Base-by-base conservation (phyloP, 208 protist genomes). In the Wallacemonas sp. region DNA sequence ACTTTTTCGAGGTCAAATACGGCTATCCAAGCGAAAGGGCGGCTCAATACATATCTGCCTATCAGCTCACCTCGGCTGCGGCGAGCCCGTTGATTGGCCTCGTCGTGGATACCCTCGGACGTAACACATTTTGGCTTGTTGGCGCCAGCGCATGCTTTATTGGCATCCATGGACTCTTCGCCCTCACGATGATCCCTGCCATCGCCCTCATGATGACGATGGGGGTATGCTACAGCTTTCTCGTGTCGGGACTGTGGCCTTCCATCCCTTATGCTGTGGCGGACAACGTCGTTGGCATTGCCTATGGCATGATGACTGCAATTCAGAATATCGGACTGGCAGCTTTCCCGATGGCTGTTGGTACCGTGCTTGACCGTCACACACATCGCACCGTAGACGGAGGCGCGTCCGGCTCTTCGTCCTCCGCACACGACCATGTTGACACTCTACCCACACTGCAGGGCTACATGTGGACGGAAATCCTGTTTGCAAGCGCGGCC, bases 231-330 rank as follows among this genome's bases (percentile, higher is more conserved):
- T 96, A 94, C 78, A 90, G 90, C 72, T 90, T 94, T 61, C 80
- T 94, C 24, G 90, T 89, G 14, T 86, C 91, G 15, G 81, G 84
- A 24, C 73, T 97, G 42, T 97, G 94, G 89, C 91, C 94, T 1
- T 86, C 90, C 3, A 68, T 97, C 53, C 82, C 90, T 3, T 90
- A 75, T 72, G 77, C 77, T 2, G 84, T 97, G 9, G 66, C 66
- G 1, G 76, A 79, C 53, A 80, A 92, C 46, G 62, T 88, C 21
- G 75, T 94, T 8, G 90, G 88, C 14, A 74, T 95, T 4, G 82
- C 94, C 15, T 97, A 96, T 53, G 94, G 94, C 31, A 69, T 88
- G 44, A 97, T 97, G 91, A 97, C 91, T 6, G 80, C 90, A 8
- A 67, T 95, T 26, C 90, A 96, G 68, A 97, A 97, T 62, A 84